Evolutionary conservation across 768 basidiomycete species (phyloP).

Genomic region (Cystobasidium onofrii): DNA sequence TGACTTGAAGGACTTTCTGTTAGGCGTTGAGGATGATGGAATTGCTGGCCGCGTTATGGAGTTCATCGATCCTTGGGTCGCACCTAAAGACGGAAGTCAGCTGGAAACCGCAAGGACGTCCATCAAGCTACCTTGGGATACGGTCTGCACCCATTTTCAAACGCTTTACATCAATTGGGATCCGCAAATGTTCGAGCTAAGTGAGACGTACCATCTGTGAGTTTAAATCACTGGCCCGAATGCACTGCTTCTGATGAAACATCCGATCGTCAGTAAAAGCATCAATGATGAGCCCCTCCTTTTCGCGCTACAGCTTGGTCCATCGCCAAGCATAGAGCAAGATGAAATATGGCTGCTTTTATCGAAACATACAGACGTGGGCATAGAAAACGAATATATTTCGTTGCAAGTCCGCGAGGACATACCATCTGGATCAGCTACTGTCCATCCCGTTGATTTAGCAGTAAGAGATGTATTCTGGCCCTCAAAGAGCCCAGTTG

Average conservation of each 20-base stretch:
- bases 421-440: not conserved
- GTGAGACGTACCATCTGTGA: constrained; percentile 14
- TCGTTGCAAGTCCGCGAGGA: constrained; percentile 1
- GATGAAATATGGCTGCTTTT: constrained; percentile 23
- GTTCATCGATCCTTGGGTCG: constrained; percentile 22
- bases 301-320: constrained; percentile 1
- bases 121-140: constrained; percentile 11
- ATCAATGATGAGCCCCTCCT: not conserved
- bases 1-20: not conserved
- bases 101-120: not conserved
- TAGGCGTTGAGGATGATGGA: not conserved
- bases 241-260: too few relatives aligned
- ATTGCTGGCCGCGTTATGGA: not conserved
- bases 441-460: not conserved
- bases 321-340: not conserved
- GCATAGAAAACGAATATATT: not conserved
- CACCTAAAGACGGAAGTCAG: not conserved
- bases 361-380: not conserved
- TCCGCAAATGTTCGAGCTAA: not conserved
- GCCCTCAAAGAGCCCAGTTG: not conserved
- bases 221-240: too few relatives aligned
- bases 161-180: constrained; percentile 30
- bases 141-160: constrained; percentile 13
- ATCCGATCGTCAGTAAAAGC: not conserved
- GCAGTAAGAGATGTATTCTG: not conserved